A percentile compares a stretch with the other conserved stretches of the same genome.
phyloP scores from a whole-genome alignment of 2,329 filamentous ascomycete species.

The Xylaria sp. region DNA sequence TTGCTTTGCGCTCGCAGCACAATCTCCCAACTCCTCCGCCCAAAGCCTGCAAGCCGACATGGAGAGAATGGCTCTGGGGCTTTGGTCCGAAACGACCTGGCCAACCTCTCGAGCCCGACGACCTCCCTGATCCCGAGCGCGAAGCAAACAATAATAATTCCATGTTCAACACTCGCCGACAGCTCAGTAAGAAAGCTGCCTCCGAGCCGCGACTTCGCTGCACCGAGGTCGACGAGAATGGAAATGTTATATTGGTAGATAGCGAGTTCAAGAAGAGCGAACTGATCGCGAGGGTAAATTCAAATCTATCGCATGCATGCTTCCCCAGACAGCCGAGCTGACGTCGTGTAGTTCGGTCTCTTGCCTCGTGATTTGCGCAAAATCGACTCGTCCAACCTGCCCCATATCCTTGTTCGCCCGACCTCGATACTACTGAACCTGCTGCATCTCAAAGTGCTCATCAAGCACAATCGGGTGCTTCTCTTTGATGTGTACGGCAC shows the following conservation, averaged over 20 bases:
- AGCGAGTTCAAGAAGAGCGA: constrained; percentile 98
- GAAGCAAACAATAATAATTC: constrained; percentile 53
- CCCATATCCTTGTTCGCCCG: constrained; percentile 89
- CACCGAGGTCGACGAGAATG: constrained; percentile 90
- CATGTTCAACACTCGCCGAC: constrained; percentile 65
- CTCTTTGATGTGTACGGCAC: constrained; percentile 96
- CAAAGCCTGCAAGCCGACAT: constrained; percentile 32
- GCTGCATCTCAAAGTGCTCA: constrained; percentile 90
- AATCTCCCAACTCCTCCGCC: constrained; percentile 27
- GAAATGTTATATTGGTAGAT: constrained; percentile 86
- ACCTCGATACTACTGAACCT: constrained; percentile 93
- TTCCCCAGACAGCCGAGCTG: constrained; percentile 6
- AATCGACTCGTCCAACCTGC: constrained; percentile 92
- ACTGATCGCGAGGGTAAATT: constrained; percentile 78
- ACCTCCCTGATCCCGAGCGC: constrained; percentile 54
- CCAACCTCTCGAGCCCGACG: constrained; percentile 48
- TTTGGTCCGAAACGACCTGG: constrained; percentile 34
- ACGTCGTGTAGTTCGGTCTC: constrained; percentile 65
- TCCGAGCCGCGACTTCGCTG: constrained; percentile 84
- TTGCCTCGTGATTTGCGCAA: constrained; percentile 93
- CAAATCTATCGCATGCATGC: constrained; percentile 2
- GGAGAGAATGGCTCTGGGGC: constrained; percentile 48
- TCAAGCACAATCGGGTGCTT: constrained; percentile 89
- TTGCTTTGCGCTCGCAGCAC: constrained; percentile 25
- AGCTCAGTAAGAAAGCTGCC: constrained; percentile 67